Evolutionary conservation across 1,284 basidiomycete genomes (phyloP).

Genomic region (Ganoderma leucocontextum): DNA sequence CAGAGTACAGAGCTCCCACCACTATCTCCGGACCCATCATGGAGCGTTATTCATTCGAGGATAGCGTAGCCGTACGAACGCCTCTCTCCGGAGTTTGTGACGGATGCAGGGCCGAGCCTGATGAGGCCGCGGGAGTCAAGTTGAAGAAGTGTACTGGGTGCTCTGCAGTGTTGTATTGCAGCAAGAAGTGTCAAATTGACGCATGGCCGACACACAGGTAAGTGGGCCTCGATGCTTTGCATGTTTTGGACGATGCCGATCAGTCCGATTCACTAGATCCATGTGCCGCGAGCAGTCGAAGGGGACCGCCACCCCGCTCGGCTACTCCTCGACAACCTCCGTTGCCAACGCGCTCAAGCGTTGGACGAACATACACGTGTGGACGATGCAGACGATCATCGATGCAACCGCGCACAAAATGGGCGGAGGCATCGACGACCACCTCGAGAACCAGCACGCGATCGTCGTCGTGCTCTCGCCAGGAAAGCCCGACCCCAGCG

Average conservation of each 20-base stretch:
- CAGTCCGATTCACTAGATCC: not conserved
- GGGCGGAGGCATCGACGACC: not conserved
- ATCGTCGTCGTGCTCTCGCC: not conserved
- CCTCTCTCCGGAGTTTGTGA: not conserved
- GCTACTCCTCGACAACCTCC: not conserved
- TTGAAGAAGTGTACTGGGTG: not conserved
- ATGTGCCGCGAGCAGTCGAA: not conserved
- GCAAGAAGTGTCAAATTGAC: not conserved
- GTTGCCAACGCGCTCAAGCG: not conserved
- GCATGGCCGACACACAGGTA: not conserved
- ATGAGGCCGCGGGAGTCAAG: not conserved
- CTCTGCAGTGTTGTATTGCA: not conserved
- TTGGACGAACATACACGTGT: not conserved
- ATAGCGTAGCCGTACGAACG: not conserved
- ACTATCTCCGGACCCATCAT: not conserved
- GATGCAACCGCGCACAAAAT: not conserved
- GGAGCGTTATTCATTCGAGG: not conserved
- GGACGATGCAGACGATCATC: not conserved
- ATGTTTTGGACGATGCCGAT: not conserved
- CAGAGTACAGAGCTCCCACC: not conserved
- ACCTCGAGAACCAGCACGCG: not conserved
- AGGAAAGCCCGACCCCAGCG: no score
- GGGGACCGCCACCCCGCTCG: not conserved
- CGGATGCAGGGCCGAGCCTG: not conserved
- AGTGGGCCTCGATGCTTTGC: not conserved